These are phyloP conservation scores for Hygrophoropsis aurantiaca DNA, from an alignment of 768 basidiomycete genomes.

Conservation along the genomic window DNA sequence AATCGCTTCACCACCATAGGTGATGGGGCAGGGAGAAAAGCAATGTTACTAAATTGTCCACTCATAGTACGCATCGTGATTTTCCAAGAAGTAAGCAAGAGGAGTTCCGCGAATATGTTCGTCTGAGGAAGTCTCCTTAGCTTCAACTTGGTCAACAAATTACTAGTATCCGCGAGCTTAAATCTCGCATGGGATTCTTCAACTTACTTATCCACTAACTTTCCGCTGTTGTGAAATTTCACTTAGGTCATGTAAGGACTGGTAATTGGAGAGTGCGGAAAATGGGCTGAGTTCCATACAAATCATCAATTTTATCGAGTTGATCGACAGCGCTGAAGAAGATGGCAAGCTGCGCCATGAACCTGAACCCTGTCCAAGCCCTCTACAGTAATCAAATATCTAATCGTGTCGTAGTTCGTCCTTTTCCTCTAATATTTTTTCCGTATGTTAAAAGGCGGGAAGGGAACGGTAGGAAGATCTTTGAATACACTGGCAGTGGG, in stretches of 20 bases:
- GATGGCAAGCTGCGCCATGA: background rate
- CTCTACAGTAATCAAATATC: conserved; percentile 78
- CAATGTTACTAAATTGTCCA: conserved; percentile 45
- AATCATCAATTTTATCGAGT: conserved; percentile 36
- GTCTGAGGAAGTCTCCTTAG: conserved; percentile 60
- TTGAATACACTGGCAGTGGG: conserved; percentile 84
- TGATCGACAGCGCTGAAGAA: conserved; percentile 6
- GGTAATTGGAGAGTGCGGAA: conserved; percentile 76
- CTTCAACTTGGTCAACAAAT: conserved; percentile 67
- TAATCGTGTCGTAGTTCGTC: conserved; percentile 76
- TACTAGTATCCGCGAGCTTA: conserved; percentile 54
- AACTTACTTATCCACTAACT: too few relatives aligned
- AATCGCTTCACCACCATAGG: conserved; percentile 43
- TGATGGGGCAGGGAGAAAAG: conserved; percentile 74
- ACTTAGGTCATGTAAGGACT: conserved; percentile 69
- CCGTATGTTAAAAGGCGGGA: conserved; percentile 48
- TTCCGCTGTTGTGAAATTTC: too few relatives aligned
- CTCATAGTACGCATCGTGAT: conserved; percentile 55
- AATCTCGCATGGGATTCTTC: conserved; percentile 63
- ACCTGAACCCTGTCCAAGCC: background rate
- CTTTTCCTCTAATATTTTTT: conserved; percentile 62
- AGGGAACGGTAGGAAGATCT: conserved; percentile 72
- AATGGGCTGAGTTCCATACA: conserved; percentile 78
- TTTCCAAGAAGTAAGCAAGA: conserved; percentile 75
- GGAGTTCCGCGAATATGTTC: conserved; percentile 50